phyloP scores from a whole-genome alignment of 441 rosid species.

The Corymbia calophylla region DNA sequence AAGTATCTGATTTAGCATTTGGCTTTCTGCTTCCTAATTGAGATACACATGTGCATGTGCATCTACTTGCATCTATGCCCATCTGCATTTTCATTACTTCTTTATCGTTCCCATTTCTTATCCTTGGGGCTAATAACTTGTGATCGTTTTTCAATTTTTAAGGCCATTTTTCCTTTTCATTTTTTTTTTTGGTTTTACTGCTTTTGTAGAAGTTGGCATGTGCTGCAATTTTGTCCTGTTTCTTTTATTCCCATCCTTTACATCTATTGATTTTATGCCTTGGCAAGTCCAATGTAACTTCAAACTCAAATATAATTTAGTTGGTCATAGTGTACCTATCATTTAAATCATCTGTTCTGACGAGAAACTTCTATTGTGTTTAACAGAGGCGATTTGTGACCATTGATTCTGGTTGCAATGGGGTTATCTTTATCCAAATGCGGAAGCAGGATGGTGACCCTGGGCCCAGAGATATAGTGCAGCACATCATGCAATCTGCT shows the following conservation, averaged over 20 bases:
- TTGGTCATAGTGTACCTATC: neutral
- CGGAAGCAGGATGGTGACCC: conserved; percentile 74
- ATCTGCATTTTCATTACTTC: neutral
- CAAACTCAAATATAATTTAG: neutral
- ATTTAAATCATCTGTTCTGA: neutral
- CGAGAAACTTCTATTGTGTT: neutral
- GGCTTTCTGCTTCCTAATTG: neutral
- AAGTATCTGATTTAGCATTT: neutral
- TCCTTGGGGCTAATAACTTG: neutral
- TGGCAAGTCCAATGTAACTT: neutral
- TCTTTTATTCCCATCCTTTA: neutral
- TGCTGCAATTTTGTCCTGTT: neutral
- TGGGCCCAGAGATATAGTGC: conserved; percentile 72
- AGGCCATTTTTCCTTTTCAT: neutral
- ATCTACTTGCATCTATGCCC: neutral
- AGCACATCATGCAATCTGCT: conserved; percentile 75
- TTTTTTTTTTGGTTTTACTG: neutral
- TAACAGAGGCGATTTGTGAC: conserved; percentile 64
- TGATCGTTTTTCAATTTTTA: neutral
- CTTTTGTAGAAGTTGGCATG: neutral
- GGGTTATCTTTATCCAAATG: conserved; percentile 85
- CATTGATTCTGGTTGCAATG: conserved; percentile 91
- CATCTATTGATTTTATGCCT: neutral
- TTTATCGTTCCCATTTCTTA: neutral
- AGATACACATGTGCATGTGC: neutral